Base-by-base conservation (phyloP, 2,329 filamentous ascomycete species). In the Xylariaceae sp. region DNA sequence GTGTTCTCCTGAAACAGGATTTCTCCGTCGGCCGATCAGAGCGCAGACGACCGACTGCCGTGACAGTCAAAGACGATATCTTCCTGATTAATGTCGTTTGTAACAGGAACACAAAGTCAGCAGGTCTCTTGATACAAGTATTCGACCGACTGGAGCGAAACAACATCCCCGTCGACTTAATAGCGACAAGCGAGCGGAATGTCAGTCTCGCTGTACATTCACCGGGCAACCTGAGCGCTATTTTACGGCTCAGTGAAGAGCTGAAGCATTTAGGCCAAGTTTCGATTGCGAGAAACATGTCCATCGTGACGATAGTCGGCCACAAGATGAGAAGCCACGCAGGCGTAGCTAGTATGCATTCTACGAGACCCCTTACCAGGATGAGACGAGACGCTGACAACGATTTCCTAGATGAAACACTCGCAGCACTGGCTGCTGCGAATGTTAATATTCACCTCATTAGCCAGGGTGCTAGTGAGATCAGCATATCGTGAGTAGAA, bases 291-390 rank as follows among this genome's bases (percentile, higher is more conserved):
- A 59, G 62, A 1, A 64, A 66, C 23, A 70, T 70, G 67, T 67
- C 69, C 6, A 71, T 71, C 54, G 67, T 71, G 34, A 71, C 69
- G 17, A 61, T 71, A 2, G 65, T 71, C 35, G 69, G 69, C 15
- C 68, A 71, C 39, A 70, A 67, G 51, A 71, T 71, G 69, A 62
- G 68, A 48, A 71, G 69, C 39, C 68, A 70, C 59, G 67, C 68
- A 11, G 69, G 69, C 37, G 67, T 71, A 15, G 67, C 67, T 34
- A 70, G 69, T 70, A 65, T 63, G 68, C 15, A 44, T 51, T 49
- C 30, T 56, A 9, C 50, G 4, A 55, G 47, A 50, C 23, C 3
- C 10, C 7, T 9, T 8, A 44, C 34, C 11, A 42, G 11, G 34
- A 34, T 7, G 57, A 47, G 42, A 35, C 1, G 23, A 35, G 35